Base-by-base conservation (phyloP, 306 rosid genomes). In the Glycyrrhiza uralensis region DNA sequence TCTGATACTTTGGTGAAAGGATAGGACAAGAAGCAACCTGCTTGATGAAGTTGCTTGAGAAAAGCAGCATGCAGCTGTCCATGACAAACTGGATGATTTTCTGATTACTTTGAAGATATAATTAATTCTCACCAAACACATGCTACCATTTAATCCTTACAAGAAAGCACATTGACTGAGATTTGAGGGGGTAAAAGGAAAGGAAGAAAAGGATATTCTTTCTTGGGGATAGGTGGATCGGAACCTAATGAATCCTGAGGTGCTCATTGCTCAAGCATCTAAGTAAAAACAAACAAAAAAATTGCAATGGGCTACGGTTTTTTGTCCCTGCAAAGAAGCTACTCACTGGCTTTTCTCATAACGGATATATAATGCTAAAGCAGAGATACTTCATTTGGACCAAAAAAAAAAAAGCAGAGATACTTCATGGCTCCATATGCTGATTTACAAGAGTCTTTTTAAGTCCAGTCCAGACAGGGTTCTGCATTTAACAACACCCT, bases 301-400 rank as follows among this genome's bases (percentile, higher is more conserved):
- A 41, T 12, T 11, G 23, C 17, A 32, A 10, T 24, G 44, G n/a
- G 23, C 30, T 22, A 18, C 4, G 39, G n/a, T 42, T 9, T 38
- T 66, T 51, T 23, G 45, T 51, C 57, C 52, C 35, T 8, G 8
- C 54, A 47, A 35, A 33, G 24, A 46, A 55, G n/a, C 12, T 23
- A 19, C 11, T 26, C 38, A 7, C 14, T 36, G 9, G 26, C 10
- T 18, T 52, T 46, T 64, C 32, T 66, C 23, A n/a, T n/a, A 80
- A 74, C 80, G 72, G 80, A 22, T 51, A 80, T 51, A 76, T 47
- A 50, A 74, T 59, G 65, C 17, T 51, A 74, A 74, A 74, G 80
- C 55, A 66, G 58, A 44, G 49, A 44, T 12, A n/a, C n/a, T 33
- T 30, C 12, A n/a, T n/a, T n/a, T n/a, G n/a, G n/a, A n/a, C n/a